Percentiles rank a stretch among this genome's conserved stretches.
phyloP scores from a whole-genome alignment of 805 yeast species.

The Saccharomycopsis fibuligera region DNA sequence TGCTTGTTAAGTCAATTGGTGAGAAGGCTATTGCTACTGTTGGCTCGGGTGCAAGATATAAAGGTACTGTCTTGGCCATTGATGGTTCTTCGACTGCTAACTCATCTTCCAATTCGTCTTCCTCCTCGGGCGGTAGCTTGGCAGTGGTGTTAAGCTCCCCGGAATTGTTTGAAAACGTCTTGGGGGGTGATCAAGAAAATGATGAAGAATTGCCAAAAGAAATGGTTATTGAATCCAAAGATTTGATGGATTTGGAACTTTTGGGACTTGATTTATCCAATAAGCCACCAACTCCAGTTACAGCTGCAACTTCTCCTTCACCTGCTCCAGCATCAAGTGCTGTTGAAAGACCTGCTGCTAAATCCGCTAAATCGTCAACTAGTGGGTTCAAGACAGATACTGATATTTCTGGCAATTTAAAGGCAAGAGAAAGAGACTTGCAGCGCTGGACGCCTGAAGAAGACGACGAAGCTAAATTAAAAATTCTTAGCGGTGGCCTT shows the following conservation, averaged over 20 bases:
- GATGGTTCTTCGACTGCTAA: slow-evolving; percentile 32
- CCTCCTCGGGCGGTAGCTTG: background rate
- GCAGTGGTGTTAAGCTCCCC: slow-evolving; percentile 37
- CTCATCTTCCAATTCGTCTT: slow-evolving; percentile 30
- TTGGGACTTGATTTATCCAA: slow-evolving; percentile 32
- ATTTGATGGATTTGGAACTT: slow-evolving; percentile 45
- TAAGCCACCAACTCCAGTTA: slow-evolving; percentile 4
- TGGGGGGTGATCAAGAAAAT: slow-evolving; percentile 32
- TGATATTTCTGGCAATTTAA: slow-evolving; percentile 61
- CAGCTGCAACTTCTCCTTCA: slow-evolving; percentile 16
- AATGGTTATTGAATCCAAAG: slow-evolving; percentile 42
- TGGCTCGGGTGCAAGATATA: slow-evolving; percentile 50
- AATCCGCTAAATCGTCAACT: slow-evolving; percentile 19
- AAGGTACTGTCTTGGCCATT: slow-evolving; percentile 53
- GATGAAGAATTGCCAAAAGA: slow-evolving; percentile 39
- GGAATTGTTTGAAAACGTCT: slow-evolving; percentile 2
- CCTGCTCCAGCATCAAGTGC: no score
- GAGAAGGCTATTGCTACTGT: slow-evolving; percentile 51
- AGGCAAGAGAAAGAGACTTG: slow-evolving; percentile 61
- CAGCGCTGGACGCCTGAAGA: slow-evolving; percentile 81
- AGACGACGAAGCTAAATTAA: slow-evolving; percentile 22
- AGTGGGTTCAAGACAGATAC: slow-evolving; percentile 69
- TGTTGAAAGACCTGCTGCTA: slow-evolving; percentile 18
- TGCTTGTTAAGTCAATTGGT: slow-evolving; percentile 57
- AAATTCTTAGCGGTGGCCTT: slow-evolving; percentile 25